Evolutionary conservation across 2,329 filamentous ascomycete species (phyloP), one percentile per base, ranked within the genome.

Genomic region (Chaetomiaceae sp.): DNA sequence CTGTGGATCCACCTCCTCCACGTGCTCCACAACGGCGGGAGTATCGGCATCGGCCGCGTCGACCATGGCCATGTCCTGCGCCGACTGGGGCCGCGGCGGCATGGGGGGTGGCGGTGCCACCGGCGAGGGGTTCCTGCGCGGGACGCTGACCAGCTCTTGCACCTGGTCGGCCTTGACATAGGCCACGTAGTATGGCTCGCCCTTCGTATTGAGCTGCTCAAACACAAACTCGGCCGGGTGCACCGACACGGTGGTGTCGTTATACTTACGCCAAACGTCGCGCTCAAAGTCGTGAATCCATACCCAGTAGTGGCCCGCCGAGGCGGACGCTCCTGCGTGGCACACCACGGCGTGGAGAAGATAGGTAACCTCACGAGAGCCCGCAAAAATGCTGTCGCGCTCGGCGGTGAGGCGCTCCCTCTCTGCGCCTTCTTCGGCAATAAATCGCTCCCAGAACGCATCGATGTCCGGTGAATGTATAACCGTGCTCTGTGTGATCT

Each of bases 221-320:
- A 93, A 82, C 33, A 97, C 86, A 39, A 95, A 86, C 40, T 84
- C 72, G 7, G 77, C 76, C 20, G 81, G 76, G 48, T 76, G 72
- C 53, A 86, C 80, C 3, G 79, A 83, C 19, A 98, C 89, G 14
- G 75, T 76, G 44, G 84, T 84, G 60, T 98, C 93, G 62, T 98
- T 98, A 72, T 96, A 98, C 60, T 87, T 88, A 47, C 89, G 83
- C 90, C 93, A 98, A 17, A 90, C 72, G 29, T 81, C 69, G 38
- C 80, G 78, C 54, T 83, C 78, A 64, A 95, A 95, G 68, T 97
- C 93, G 60, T 83, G 86, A 53, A 98, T 94, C 76, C 90, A 96
- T 36, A 96, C 88, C 84, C 88, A 96, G 68, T 97, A 98, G 65
- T 98, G 93, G 0, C 93, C 93, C 37, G 83, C 83, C 36, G 74